Percentiles rank a stretch among this genome's conserved stretches.
Conservation (phyloP, 2,329 filamentous ascomycete genomes). For the Stemphylium lycopersici region DNA sequence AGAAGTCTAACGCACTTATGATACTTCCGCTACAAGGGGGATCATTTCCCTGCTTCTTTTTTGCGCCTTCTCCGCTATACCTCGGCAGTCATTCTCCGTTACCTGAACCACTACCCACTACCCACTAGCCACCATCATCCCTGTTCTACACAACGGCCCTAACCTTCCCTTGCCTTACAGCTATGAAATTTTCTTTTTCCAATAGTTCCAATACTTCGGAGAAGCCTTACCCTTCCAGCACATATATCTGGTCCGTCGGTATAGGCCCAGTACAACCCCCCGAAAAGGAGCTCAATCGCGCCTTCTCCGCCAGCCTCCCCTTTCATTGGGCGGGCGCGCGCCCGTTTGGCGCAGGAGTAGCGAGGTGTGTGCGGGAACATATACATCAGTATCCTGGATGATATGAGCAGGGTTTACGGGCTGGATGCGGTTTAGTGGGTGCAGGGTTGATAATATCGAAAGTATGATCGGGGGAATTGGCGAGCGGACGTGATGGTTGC, state of each 20-base stretch:
- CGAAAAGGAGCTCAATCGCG: background rate
- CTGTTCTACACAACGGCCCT: background rate
- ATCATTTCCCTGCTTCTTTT: too few species aligned
- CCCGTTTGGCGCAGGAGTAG: slow-evolving; percentile 5
- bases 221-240: background rate
- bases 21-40: too few species aligned
- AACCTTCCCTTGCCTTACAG: background rate
- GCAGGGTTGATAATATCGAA: slow-evolving; percentile 20
- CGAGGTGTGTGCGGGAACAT: slow-evolving; percentile 20
- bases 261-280: background rate
- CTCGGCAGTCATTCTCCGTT: background rate
- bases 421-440: slow-evolving; percentile 6
- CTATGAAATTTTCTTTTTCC: background rate
- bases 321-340: background rate
- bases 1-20: too few species aligned
- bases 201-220: slow-evolving; percentile 1
- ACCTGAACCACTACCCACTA: background rate
- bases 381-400: slow-evolving; percentile 27
- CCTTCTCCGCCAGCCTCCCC: background rate
- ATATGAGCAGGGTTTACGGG: slow-evolving; percentile 32
- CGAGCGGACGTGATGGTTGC: too few species aligned
- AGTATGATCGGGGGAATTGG: background rate
- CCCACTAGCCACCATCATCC: background rate
- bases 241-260: background rate
- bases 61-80: background rate